Evolutionary conservation across 2,329 filamentous ascomycete genomes (phyloP), one percentile per base, ranked within the genome.

Genomic region (Ceratocystis cubensis): DNA sequence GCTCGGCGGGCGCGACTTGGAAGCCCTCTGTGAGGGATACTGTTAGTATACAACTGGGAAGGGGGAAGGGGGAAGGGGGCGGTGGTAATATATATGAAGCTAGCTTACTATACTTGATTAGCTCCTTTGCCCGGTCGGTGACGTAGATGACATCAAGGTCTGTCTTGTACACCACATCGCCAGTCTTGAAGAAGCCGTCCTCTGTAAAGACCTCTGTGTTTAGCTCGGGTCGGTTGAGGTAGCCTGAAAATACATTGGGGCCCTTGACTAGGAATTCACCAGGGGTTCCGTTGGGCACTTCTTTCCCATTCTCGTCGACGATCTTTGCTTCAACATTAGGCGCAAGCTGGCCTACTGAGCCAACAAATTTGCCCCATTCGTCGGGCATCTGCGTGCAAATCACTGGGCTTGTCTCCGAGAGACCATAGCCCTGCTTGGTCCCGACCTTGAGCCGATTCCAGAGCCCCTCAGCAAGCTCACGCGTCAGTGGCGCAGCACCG

Each of bases 361-460:
- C 92, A 71, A 92, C 86, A 61, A 83, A 84, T 63, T 81, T 84
- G 69, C 84, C 78, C 90, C 91, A 96, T 70, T 90, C 86, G 45
- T 84, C 82, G 79, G 89, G 87, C 6, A 81, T 78, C 75, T 91
- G 89, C 8, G 84, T 84, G 71, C 91, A 87, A 0, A 89, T 89
- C 0, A 85, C 88, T 0, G 92, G 91, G 30, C 87, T 87, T 15
- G 91, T 95, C 78, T 97, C 93, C 4, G 86, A 91, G 4, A 97
- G 81, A 0, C 93, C 93, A 73, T 96, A 97, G 20, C 89, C 92
- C 76, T 97, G 93, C 79, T 96, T 96, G 69, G 96, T 85, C 1
- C 87, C 87, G 22, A 95, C 80, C 64, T 85, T 85, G 67, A 94
- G 83, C 6, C 91, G 84, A 22, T 82, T 76, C 79, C 89, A 89